Base-by-base conservation (phyloP, 2,329 filamentous ascomycete species). In the Pseudogymnoascus sp. region DNA sequence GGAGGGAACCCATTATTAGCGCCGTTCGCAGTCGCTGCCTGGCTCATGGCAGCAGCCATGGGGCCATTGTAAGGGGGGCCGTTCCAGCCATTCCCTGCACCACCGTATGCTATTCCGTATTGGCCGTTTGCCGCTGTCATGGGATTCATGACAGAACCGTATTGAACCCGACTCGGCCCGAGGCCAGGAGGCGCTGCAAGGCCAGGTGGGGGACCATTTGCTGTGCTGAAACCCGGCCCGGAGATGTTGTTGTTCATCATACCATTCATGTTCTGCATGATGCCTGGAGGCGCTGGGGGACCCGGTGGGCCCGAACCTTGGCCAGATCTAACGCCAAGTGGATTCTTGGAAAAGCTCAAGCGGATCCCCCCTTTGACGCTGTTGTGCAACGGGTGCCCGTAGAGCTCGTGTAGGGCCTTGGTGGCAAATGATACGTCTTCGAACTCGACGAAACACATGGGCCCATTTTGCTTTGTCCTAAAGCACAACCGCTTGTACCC, bases 381-480 rank as follows among this genome's bases (percentile, higher is more conserved):
- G 76, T 96, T 97, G 72, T 92, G 91, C 33, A 97, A 81, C 58
- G 84, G 86, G 59, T 89, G 85, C 0, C 94, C 94, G 70, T 97
- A 97, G 1, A 97, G 81, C 62, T 97, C 91, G 66, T 92, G 86
- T 2, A 97, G 81, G 1, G 92, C 89, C 75, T 94, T 96, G 42
- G 93, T 97, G 0, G 94, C 93, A 71, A 91, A 93, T 1, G 90
- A 89, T 9, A 96, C 83, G 70, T 97, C 92, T 71, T 97, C 93
- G 69, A 97, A 99, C 74, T 99, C 94, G 38, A 99, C 94, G 74
- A 97, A 97, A 73, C 94, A 97, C 92, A 97, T 97, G 1, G 93
- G 93, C 0, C 93, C 93, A 69, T 97, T 96, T 67, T 90, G 85
- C 78, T 97, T 97, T 61, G 92, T 95, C 35, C 93, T 85, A 80